Conservation (phyloP, 2,329 filamentous ascomycete genomes). For the Fusarium protoensiforme region DNA sequence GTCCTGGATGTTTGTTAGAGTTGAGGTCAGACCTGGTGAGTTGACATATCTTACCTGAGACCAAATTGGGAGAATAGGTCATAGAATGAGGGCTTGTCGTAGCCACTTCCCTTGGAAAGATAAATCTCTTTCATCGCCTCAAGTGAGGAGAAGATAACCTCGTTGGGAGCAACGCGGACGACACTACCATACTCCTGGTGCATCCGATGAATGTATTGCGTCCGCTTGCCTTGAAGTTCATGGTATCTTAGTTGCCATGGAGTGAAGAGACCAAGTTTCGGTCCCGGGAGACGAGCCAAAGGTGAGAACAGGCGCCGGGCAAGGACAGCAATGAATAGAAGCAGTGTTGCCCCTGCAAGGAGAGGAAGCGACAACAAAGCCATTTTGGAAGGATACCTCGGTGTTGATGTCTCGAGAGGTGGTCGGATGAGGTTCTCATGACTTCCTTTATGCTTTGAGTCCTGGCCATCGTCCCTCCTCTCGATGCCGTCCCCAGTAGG, state of each 20-base stretch:
- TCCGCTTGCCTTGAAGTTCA: conserved; percentile 24
- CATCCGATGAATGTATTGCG: conserved; percentile 11
- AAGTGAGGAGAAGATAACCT: conserved; percentile 22
- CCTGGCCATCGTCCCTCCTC: background rate
- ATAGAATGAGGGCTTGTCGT: conserved; percentile 23
- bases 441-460: background rate
- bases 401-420: background rate
- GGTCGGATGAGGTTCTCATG: background rate
- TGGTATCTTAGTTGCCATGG: conserved; percentile 14
- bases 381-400: background rate
- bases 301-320: conserved; percentile 8
- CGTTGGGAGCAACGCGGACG: conserved; percentile 27
- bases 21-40: rapidly evolving
- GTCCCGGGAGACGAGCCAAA: conserved; percentile 18
- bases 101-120: conserved; percentile 26
- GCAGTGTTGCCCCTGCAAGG: background rate
- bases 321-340: background rate
- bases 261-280: conserved; percentile 13
- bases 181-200: conserved; percentile 13
- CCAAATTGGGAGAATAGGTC: conserved; percentile 27
- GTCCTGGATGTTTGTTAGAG: background rate
- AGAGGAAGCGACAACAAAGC: background rate
- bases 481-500: background rate
- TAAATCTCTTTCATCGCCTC: conserved; percentile 32
- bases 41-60: background rate